phyloP scores from a whole-genome alignment of 2,329 filamentous ascomycete species.

The Trichoderma pleuroti region DNA sequence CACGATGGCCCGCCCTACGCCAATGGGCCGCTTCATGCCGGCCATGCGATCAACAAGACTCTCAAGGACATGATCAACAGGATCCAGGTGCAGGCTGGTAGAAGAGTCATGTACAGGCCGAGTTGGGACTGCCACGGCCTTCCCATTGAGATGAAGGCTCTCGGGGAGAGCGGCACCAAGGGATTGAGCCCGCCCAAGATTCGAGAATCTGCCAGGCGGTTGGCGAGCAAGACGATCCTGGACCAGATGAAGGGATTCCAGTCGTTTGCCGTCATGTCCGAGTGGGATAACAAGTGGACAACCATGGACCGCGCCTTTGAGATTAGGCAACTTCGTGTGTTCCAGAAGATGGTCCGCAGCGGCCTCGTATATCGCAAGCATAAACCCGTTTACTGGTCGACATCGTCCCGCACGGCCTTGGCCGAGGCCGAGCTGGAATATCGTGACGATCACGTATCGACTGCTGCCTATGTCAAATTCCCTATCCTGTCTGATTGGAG shows the following conservation, averaged over 20 bases:
- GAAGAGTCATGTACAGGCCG: constrained; percentile 73
- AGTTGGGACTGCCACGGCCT: constrained; percentile 98
- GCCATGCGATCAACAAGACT: constrained; percentile 95
- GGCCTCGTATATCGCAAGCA: constrained; percentile 73
- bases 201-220: constrained; percentile 58
- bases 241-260: constrained; percentile 71
- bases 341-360: constrained; percentile 69
- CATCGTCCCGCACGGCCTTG: constrained; percentile 72
- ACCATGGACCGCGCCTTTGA: constrained; percentile 78
- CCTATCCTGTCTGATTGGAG: constrained; percentile 52
- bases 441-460: constrained; percentile 68
- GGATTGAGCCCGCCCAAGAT: constrained; percentile 54
- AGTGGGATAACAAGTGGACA: constrained; percentile 73
- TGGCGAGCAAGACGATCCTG: constrained; percentile 66
- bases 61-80: constrained; percentile 91
- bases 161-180: constrained; percentile 53
- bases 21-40: constrained; percentile 86
- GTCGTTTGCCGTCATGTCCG: constrained; percentile 73
- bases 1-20: constrained; percentile 98
- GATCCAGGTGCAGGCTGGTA: constrained; percentile 70
- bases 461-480: constrained; percentile 76
- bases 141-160: constrained; percentile 93
- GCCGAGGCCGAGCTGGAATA: constrained; percentile 86
- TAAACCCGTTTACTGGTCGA: constrained; percentile 85
- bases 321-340: constrained; percentile 69